Percentiles rank a stretch among this genome's conserved stretches.
These are phyloP conservation scores for Beauveria sp. DNA, from an alignment of 2,329 filamentous ascomycete species.

Conservation along the genomic window DNA sequence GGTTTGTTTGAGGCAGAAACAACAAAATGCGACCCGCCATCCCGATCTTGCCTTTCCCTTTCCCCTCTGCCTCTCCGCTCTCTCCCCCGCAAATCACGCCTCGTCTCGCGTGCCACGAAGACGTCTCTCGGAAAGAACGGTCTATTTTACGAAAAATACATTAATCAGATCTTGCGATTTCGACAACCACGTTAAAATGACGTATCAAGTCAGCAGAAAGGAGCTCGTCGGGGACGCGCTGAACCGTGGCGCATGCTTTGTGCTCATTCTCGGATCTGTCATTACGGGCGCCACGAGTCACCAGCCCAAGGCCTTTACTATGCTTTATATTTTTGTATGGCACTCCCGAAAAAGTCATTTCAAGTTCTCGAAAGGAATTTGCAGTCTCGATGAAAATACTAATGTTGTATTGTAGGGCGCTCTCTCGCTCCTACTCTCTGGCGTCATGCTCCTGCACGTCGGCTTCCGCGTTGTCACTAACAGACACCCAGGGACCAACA, in stretches of 20 bases:
- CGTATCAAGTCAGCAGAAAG: neutral
- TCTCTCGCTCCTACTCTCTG: neutral
- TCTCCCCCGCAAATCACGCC: neutral
- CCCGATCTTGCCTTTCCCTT: neutral
- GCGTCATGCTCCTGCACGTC: neutral
- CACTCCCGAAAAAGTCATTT: neutral
- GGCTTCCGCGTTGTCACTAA: neutral
- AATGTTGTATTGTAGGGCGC: neutral
- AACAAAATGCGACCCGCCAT: neutral
- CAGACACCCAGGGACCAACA: neutral
- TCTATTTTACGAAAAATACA: neutral
- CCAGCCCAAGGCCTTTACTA: constrained; percentile 2
- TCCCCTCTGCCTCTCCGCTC: neutral
- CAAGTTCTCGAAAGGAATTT: neutral
- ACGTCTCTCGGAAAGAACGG: neutral
- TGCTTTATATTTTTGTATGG: constrained; percentile 9
- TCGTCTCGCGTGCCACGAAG: neutral
- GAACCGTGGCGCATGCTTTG: constrained; percentile 1
- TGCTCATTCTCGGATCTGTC: neutral
- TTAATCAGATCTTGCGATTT: neutral
- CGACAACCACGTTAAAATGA: neutral
- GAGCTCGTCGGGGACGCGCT: constrained; percentile 4
- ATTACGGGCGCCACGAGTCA: constrained; percentile 7
- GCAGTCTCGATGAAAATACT: neutral
- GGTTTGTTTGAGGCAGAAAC: neutral